Evolutionary conservation across 2,329 filamentous ascomycete species (phyloP), one percentile per base, ranked within the genome.

Genomic region (Colletotrichum magnum): DNA sequence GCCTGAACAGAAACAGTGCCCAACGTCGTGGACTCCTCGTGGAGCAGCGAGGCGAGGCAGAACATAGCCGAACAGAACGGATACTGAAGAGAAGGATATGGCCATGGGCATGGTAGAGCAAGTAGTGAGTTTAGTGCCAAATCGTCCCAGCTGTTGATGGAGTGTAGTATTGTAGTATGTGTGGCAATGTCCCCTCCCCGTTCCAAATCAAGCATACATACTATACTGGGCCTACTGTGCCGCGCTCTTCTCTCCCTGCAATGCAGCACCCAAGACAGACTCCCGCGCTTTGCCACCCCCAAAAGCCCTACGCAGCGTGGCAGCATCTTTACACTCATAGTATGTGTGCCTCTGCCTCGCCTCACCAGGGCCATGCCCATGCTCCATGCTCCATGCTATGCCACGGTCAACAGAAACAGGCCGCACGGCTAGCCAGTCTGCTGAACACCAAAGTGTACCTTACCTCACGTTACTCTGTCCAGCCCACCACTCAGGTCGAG

Each of bases 201-300:
- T 10, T 10, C 32, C 32, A 10, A 10, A 36, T 2, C 32, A 36
- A 36, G 32, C 32, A 9, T 7, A 36, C 32, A 36, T 36, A 9
- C 32, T 10, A 36, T 6, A 36, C 32, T 36, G 32, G 32, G 32
- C 32, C 32, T 36, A 10, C 32, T 15, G 13, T 60, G 28, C 32
- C 24, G 58, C 36, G 58, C 24, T 45, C 41, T 59, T 47, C 10
- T 54, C 53, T 39, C 61, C 15, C 41, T 53, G 51, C 48, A 57
- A 60, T 43, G 45, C 57, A 36, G 9, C 32, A 28, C 4, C 24
- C 45, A 28, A 66, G 36, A 43, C 41, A 43, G 41, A 43, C n/a
- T 68, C 36, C 60, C 26, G 21, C 57, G 51, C 56, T n/a, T 58
- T 65, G 63, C 57, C 50, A 68, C 64, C 28, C 39, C 64, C 57